Evolutionary conservation across 305 asterid genomes (phyloP), one percentile per base, ranked within the genome.

Genomic region (Lippia alba): DNA sequence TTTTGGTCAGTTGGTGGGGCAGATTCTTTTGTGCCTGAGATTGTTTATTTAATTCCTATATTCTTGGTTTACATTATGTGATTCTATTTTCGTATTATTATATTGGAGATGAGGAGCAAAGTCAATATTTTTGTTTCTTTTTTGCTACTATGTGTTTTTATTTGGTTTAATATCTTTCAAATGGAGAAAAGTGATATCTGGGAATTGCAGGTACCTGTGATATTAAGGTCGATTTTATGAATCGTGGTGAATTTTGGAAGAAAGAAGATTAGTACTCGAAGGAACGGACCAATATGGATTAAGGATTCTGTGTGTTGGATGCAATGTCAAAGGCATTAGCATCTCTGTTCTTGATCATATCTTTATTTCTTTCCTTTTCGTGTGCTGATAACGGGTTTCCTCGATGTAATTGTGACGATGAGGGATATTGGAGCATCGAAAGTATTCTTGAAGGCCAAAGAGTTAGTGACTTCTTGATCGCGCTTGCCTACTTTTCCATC

Each of bases 401-500:
- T 19, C 87, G 86, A 1, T 95, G 99, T 69, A 87, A 86, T 71
- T 92, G 99, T 57, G 99, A 95, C 0, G 97, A 87, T 3, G 95
- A 81, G 60, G 96, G 98, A 19, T 86, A 82, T 71, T 95, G 97
- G 97, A 86, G 91, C 81, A 78, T 81, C 15, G 94, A 90, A 16
- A 80, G 73, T 78, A 86, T 95, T 72, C 56, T 87, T 70, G 96
- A 89, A 76, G 85, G 93, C 80, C 99, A 95, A 74, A 89, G 81
- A 73, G 91, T 87, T 67, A 81, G 99, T 50, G 99, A 95, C 73
- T 93, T 95, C 82, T 79, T 95, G 84, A 95, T 95, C 53, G 97
- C 97, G 3, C 89, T 92, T 45, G 99, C 99, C 18, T 95, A 95
- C 78, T 95, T 95, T 72, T 92, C 99, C 3, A 95, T 95, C 74